These are phyloP conservation scores for Ustilago lituana DNA, from an alignment of 1,284 basidiomycete genomes.

Conservation along the genomic window DNA sequence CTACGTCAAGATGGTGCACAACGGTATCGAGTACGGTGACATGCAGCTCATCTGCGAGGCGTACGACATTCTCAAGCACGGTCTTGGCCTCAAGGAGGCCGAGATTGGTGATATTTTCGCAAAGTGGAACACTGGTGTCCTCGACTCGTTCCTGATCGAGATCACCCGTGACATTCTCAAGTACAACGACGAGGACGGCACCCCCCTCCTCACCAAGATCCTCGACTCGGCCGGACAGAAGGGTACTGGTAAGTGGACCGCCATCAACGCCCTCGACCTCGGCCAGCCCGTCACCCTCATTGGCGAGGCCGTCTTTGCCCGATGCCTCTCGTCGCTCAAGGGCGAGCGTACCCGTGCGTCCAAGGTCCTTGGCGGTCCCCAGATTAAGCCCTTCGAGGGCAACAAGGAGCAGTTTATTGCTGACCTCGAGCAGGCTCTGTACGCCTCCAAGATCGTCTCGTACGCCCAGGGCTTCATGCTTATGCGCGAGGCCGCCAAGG, in stretches of 20 bases:
- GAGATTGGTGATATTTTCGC: conserved; percentile 68
- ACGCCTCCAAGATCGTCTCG: conserved; percentile 89
- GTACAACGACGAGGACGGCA: conserved; percentile 90
- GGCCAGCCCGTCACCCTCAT: conserved; percentile 92
- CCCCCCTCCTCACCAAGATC: conserved; percentile 90
- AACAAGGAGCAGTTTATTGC: conserved; percentile 99
- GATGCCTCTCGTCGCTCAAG: conserved; percentile 97
- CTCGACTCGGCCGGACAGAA: conserved; percentile 89
- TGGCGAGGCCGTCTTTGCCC: conserved; percentile 98
- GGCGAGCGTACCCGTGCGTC: conserved; percentile 93
- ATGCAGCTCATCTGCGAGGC: conserved; percentile 98
- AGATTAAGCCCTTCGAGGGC: conserved; percentile 91
- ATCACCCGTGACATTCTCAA: conserved; percentile 71
- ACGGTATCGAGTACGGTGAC: conserved; percentile 91
- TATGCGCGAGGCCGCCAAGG: conserved; percentile 97
- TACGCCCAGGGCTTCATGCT: conserved; percentile 99
- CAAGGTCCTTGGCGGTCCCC: conserved; percentile 87
- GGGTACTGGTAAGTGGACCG: conserved; percentile 99
- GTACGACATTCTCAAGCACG: conserved; percentile 89
- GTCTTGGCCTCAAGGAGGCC: conserved; percentile 76
- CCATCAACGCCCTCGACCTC: conserved; percentile 95
- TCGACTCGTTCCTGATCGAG: conserved; percentile 99
- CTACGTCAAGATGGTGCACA: conserved; percentile 99
- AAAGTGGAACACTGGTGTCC: conserved; percentile 95
- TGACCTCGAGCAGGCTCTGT: conserved; percentile 97